These are phyloP conservation scores for Rusavskia elegans DNA, from an alignment of 495 filamentous ascomycete genomes.

Conservation along the genomic window DNA sequence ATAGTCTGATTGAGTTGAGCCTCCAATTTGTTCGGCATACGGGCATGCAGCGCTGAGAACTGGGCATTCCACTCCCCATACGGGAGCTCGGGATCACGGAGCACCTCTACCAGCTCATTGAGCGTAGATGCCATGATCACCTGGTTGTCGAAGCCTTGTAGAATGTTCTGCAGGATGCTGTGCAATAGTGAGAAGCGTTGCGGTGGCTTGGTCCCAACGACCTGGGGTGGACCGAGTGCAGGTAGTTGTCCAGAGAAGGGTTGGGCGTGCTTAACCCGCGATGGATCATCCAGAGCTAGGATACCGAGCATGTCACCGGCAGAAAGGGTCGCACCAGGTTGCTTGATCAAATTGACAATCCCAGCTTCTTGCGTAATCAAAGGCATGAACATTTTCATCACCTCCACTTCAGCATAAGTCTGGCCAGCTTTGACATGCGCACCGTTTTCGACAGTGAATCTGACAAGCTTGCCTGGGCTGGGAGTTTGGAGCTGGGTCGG, in stretches of 20 bases:
- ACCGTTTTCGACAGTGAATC: constrained; percentile 94
- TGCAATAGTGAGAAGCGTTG: constrained; percentile 68
- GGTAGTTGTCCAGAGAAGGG: constrained; percentile 91
- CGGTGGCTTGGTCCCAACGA: constrained; percentile 82
- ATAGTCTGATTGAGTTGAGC: constrained; percentile 64
- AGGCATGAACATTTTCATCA: constrained; percentile 99
- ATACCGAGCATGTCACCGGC: constrained; percentile 98
- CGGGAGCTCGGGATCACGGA: constrained; percentile 77
- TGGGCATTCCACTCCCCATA: constrained; percentile 95
- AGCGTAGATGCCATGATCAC: constrained; percentile 83
- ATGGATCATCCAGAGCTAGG: constrained; percentile 86
- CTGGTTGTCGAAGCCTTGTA: constrained; percentile 92
- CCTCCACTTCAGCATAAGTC: constrained; percentile 92
- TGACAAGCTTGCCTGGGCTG: constrained; percentile 94
- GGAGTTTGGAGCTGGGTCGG: constrained; percentile 92
- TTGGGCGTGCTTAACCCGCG: constrained; percentile 90
- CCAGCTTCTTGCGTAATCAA: constrained; percentile 93
- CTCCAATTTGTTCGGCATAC: constrained; percentile 91
- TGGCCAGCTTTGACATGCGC: constrained; percentile 89
- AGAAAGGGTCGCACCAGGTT: constrained; percentile 93
- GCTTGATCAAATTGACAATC: constrained; percentile 96
- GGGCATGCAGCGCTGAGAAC: constrained; percentile 82
- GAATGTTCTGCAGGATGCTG: constrained; percentile 72
- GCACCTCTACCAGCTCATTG: constrained; percentile 77
- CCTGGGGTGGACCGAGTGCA: constrained; percentile 66